Base-by-base conservation (phyloP, 2,329 filamentous ascomycete species). In the Trichoderma semiorbis region DNA sequence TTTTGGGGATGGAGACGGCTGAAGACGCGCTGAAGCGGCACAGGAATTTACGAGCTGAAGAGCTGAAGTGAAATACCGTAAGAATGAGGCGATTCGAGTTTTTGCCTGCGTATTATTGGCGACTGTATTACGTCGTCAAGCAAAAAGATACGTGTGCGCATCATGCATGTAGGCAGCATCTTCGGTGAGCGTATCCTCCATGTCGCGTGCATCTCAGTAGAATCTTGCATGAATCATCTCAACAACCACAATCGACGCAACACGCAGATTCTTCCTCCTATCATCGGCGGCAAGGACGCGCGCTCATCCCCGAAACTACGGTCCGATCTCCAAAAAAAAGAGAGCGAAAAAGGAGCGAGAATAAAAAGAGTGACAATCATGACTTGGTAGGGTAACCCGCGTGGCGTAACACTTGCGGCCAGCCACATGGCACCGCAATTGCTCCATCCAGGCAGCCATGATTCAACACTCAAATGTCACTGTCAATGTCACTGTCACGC, bases 371-470 rank as follows among this genome's bases (percentile, higher is more conserved):
- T 16, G 53, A 26, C 24, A 30, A 50, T 26, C 21, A 66, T 32
- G n/a, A 43, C n/a, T 50, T 50, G 43, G 43, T 50, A 12, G 2
- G n/a, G 43, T 50, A 50, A 50, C 47, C 12, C 63, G 64, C 50
- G 64, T 57, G 64, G 64, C 64, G 64, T 16, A 39, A 55, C 55
- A 67, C 28, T 66, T 58, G 47, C 16, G 36, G 62, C 62, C 39
- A 47, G 62, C 62, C 62, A 32, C 39, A 65, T 47, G 62, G 62
- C 61, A 64, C 61, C 39, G 26, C 36, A 30, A 12, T 32, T 50
- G 11, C 39, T 21, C 26, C 18, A 64, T 50, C n/a, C 12, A 34
- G 62, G 28, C 28, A 55, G 43, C 63, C 63, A 21, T 66, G 32
- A 66, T 32, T 65, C 62, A 24, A 24, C 24, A 6, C 39, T n/a